Evolutionary conservation across 495 filamentous ascomycete genomes (phyloP), one percentile per base, ranked within the genome.

Genomic region (Choiromyces venosus): DNA sequence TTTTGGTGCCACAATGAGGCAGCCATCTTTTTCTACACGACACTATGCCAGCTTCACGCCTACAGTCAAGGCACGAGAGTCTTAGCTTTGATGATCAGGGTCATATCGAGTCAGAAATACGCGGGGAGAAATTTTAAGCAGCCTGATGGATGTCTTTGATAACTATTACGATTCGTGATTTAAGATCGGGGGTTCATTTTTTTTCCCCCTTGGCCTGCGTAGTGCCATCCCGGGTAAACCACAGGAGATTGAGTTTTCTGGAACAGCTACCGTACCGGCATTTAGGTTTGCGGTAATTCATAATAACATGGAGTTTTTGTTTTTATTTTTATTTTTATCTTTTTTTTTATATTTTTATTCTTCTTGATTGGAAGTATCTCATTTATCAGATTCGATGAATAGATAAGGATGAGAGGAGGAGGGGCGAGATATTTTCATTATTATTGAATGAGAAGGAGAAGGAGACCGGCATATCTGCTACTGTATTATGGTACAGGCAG

Each of bases 211-310:
- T 18, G 37, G 35, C 64, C 69, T 77, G 75, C 42, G 73, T 76
- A 76, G 74, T 56, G 56, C 70, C 38, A 29, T 77, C 74, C 75
- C 66, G 42, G 69, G 61, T 77, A 77, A 77, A 68, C 68, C 71
- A 72, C 2, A 37, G 66, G 66, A 35, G 65, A 72, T 77, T 77
- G 76, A 69, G 75, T 72, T 76, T 73, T 69, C 66, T 76, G 40
- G 74, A 65, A 69, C 66, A 69, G 38, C 70, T 73, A 36, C 37
- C 67, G 29, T 73, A 36, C 52, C 52, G 52, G 52, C 25, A 61
- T 66, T 69, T 69, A 69, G 72, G 74, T 67, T 40, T 61, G 52
- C 52, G 52, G 52, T 33, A 61, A 61, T 61, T 33, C 52, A 61
- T 16, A 16, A 29, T 33, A 25, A 25, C 21, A 29, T 25, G 46